These are phyloP conservation scores for Rachicladosporium sp. DNA, from an alignment of 2,329 filamentous ascomycete genomes.

Conservation along the genomic window DNA sequence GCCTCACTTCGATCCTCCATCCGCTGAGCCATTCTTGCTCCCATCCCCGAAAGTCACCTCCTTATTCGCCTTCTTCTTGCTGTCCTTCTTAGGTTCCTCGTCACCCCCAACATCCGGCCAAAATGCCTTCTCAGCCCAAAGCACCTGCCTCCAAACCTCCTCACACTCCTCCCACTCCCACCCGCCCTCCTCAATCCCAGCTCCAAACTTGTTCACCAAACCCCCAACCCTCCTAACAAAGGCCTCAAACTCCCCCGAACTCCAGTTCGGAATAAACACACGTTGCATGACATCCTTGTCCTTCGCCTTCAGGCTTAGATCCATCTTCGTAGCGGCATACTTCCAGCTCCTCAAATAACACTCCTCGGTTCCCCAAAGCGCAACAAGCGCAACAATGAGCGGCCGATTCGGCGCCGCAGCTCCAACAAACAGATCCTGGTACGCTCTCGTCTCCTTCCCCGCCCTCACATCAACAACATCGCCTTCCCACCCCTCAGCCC, in stretches of 20 bases:
- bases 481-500: slow-evolving; percentile 32
- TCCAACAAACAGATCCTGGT: slow-evolving; percentile 47
- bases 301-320: slow-evolving; percentile 8
- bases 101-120: slow-evolving; percentile 29
- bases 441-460: slow-evolving; percentile 26
- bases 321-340: slow-evolving; percentile 28
- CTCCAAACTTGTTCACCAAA: slow-evolving; percentile 35
- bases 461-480: slow-evolving; percentile 31
- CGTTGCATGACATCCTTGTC: slow-evolving; percentile 36
- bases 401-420: slow-evolving; percentile 37
- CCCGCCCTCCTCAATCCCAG: slow-evolving; percentile 25
- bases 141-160: slow-evolving; percentile 35
- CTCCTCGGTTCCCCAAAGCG: slow-evolving; percentile 64
- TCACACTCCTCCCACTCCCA: slow-evolving; percentile 38
- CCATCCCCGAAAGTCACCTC: too few species aligned
- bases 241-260: slow-evolving; percentile 34
- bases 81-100: too few species aligned
- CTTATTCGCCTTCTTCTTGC: too few species aligned
- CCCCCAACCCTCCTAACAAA: slow-evolving; percentile 35
- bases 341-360: slow-evolving; percentile 37
- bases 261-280: slow-evolving; percentile 40
- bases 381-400: slow-evolving; percentile 54
- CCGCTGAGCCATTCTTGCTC: too few species aligned
- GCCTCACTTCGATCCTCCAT: too few species aligned
- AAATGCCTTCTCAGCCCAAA: slow-evolving; percentile 36